Percentiles rank a stretch among this genome's conserved stretches.
phyloP scores from a whole-genome alignment of 1,139 yeast genomes.

The Wickerhamomyces sp. region DNA sequence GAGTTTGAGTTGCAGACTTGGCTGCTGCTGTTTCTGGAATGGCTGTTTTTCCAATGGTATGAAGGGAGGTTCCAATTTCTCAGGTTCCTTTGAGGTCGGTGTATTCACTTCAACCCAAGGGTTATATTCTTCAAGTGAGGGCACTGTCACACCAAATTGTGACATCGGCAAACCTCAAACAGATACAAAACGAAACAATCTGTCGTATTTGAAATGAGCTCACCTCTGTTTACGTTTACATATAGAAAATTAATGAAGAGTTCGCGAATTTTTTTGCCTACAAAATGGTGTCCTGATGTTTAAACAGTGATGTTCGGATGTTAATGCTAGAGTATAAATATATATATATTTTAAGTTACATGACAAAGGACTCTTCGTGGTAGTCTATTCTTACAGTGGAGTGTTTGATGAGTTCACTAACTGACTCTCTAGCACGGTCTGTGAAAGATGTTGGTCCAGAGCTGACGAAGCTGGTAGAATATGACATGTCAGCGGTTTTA shows the following conservation, averaged over 20 bases:
- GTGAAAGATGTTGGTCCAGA: constrained; percentile 42
- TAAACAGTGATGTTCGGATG: not conserved
- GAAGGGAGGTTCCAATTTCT: not conserved
- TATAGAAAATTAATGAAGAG: not conserved
- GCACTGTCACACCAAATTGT: not conserved
- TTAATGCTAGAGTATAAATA: not conserved
- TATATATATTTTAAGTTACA: constrained; percentile 6
- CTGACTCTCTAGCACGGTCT: constrained; percentile 33
- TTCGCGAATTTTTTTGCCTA: not conserved
- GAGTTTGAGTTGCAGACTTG: not conserved
- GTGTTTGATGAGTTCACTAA: constrained; percentile 23
- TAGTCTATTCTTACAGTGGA: constrained; percentile 33
- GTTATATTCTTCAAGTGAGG: constrained; percentile 9
- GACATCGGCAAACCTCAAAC: not conserved
- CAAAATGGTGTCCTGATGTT: too few species aligned
- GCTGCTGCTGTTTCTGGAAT: not conserved
- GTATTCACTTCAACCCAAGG: constrained; percentile 17
- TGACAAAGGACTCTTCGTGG: constrained; percentile 38
- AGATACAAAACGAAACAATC: not conserved
- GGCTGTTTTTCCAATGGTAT: not conserved
- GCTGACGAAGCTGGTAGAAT: constrained; percentile 30
- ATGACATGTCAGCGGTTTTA: constrained; percentile 5
- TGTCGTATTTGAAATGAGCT: too few species aligned
- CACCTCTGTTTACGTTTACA: too few species aligned
- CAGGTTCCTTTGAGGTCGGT: not conserved